phyloP scores from a whole-genome alignment of 1,139 yeast species.

The Lodderomyces orthopsilosis region DNA sequence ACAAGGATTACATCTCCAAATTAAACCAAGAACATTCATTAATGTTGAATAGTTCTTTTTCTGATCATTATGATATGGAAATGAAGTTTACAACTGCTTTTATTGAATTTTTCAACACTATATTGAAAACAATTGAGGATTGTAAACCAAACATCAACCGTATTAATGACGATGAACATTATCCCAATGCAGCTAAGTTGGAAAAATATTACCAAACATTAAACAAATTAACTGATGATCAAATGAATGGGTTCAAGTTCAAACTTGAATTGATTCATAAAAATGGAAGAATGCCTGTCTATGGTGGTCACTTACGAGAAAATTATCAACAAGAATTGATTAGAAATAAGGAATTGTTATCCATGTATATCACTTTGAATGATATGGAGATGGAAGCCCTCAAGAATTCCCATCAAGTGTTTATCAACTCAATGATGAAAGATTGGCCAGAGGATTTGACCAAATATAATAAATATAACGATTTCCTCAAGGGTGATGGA shows the following conservation, averaged over 20 bases:
- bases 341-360: slow-evolving; percentile 25
- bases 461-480: slow-evolving; percentile 19
- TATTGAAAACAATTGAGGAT: slow-evolving; percentile 19
- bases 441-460: slow-evolving; percentile 23
- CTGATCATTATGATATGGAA: slow-evolving; percentile 18
- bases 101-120: slow-evolving; percentile 18
- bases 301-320: slow-evolving; percentile 38
- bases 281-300: slow-evolving; percentile 27
- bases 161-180: slow-evolving; percentile 30
- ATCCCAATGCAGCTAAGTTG: slow-evolving; percentile 19
- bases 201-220: slow-evolving; percentile 20
- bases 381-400: slow-evolving; percentile 21
- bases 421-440: slow-evolving; percentile 19
- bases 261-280: slow-evolving; percentile 8
- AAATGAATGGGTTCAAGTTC: slow-evolving; percentile 7
- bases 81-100: slow-evolving; percentile 18
- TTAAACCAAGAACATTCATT: slow-evolving; percentile 9
- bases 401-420: slow-evolving; percentile 21
- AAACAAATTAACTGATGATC: slow-evolving; percentile 8
- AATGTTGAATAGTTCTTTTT: slow-evolving; percentile 12
- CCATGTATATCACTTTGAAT: slow-evolving; percentile 21
- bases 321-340: slow-evolving; percentile 28
- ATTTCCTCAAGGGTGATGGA: slow-evolving; percentile 49
- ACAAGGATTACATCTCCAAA: slow-evolving; percentile 14
- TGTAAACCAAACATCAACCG: slow-evolving; percentile 22